Evolutionary conservation across 257 asterid genomes (phyloP).

Genomic region (Marsdenia floribunda): DNA sequence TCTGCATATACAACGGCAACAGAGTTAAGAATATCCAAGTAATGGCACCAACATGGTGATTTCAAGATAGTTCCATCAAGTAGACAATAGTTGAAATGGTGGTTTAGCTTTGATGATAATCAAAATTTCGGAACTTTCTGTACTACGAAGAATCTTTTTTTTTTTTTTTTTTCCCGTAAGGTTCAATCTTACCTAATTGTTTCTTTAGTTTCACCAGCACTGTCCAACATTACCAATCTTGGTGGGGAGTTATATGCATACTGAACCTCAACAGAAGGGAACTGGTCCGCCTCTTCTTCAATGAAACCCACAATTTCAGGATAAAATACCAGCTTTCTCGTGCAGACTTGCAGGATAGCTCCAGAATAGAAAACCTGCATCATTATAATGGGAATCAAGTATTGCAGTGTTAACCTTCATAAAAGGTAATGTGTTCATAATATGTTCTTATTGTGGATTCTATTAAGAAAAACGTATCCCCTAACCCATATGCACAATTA

Average conservation of each 20-base stretch:
- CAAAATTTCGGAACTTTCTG: neutral
- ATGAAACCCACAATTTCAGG: slow-evolving; percentile 85
- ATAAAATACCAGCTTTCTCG: slow-evolving; percentile 93
- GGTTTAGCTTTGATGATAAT: neutral
- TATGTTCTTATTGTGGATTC: neutral
- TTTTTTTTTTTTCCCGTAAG: too few species aligned
- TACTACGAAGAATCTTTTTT: neutral
- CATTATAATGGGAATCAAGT: slow-evolving; percentile 4
- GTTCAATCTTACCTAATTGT: slow-evolving; percentile 55
- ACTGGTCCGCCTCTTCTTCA: slow-evolving; percentile 86
- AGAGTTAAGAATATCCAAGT: neutral
- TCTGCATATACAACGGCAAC: slow-evolving; percentile 34
- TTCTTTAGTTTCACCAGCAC: slow-evolving; percentile 65
- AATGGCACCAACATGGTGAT: neutral
- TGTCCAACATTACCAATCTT: slow-evolving; percentile 79
- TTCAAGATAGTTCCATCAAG: neutral
- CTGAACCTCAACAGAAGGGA: slow-evolving; percentile 66
- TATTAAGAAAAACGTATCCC: neutral
- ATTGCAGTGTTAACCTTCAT: neutral
- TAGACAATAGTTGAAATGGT: neutral
- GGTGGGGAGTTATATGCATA: slow-evolving; percentile 89
- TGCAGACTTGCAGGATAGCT: slow-evolving; percentile 84
- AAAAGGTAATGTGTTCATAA: neutral
- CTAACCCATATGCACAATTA: neutral
- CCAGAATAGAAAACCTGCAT: slow-evolving; percentile 72